Evolutionary conservation across 2,329 filamentous ascomycete species (phyloP).

Genomic region (Teratosphaeria zuluensis): DNA sequence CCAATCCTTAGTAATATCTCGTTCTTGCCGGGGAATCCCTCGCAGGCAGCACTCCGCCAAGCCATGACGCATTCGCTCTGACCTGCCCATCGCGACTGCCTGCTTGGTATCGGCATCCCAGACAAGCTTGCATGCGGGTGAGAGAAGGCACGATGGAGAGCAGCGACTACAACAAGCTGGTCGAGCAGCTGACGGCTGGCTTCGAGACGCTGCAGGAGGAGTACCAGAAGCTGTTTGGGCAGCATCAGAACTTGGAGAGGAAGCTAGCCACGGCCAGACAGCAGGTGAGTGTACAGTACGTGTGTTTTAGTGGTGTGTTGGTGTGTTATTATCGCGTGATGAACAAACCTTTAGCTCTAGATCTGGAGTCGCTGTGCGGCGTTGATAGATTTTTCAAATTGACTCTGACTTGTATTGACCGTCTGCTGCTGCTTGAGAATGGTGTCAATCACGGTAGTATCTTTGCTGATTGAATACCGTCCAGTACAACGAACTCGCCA

Average conservation of each 20-base stretch:
- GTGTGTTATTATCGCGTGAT: constrained; percentile 25
- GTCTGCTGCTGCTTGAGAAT: background rate
- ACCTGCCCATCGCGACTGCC: background rate
- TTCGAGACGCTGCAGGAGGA: constrained; percentile 39
- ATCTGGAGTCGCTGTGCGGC: constrained; percentile 39
- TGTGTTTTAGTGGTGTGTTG: background rate
- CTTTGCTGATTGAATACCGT: constrained; percentile 7
- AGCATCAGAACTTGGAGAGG: constrained; percentile 36
- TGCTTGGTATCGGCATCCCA: background rate
- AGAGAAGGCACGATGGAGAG: background rate
- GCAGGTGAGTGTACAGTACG: constrained; percentile 31
- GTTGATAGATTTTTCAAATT: constrained; percentile 37
- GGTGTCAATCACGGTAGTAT: background rate
- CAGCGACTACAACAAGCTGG: background rate
- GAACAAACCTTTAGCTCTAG: constrained; percentile 41
- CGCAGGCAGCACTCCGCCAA: background rate
- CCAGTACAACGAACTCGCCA: constrained; percentile 26
- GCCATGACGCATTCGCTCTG: background rate
- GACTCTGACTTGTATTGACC: constrained; percentile 27
- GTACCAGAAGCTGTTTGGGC: constrained; percentile 36
- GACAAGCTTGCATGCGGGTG: background rate
- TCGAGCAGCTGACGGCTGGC: constrained; percentile 32
- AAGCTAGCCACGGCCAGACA: constrained; percentile 40
- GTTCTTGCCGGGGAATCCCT: background rate
- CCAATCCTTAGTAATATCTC: background rate